A percentile compares a stretch with the other conserved stretches of the same genome.
phyloP scores from a whole-genome alignment of 2,329 filamentous ascomycete genomes.

The Colletotrichum tofieldiae region DNA sequence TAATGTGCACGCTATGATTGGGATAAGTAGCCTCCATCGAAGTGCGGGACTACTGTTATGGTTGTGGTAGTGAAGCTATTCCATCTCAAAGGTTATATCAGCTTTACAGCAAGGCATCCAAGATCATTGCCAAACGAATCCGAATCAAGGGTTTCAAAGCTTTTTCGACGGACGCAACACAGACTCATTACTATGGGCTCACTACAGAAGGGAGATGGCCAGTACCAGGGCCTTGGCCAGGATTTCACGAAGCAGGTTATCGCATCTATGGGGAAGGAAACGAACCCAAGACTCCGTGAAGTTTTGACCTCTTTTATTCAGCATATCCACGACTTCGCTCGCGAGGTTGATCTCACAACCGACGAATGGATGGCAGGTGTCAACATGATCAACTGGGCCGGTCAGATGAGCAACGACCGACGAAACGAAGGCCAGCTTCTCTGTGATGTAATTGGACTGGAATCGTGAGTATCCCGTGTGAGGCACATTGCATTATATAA shows the following conservation, averaged over 20 bases:
- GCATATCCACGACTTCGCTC: constrained; percentile 86
- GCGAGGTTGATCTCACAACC: constrained; percentile 84
- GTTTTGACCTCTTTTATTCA: constrained; percentile 78
- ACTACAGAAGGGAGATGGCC: constrained; percentile 30
- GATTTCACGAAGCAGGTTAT: constrained; percentile 82
- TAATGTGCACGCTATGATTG: constrained; percentile 28
- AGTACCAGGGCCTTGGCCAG: constrained; percentile 49
- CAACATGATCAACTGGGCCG: constrained; percentile 71
- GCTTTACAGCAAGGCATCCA: not conserved
- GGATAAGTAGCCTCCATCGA: constrained; percentile 19
- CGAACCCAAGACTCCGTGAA: constrained; percentile 76
- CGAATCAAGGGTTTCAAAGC: not conserved
- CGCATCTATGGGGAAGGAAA: constrained; percentile 80
- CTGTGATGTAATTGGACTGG: constrained; percentile 81
- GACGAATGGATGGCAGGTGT: constrained; percentile 85
- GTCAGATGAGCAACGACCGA: constrained; percentile 77
- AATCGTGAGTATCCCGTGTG: constrained; percentile 64
- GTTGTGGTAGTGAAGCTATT: not conserved
- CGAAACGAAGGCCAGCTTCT: constrained; percentile 83
- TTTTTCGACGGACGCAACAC: not conserved
- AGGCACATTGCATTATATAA: not conserved
- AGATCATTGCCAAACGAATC: too few relatives aligned
- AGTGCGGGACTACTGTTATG: constrained; percentile 2
- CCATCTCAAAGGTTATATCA: not conserved
- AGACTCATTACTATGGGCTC: constrained; percentile 32